A percentile compares a stretch with the other conserved stretches of the same genome.
These are phyloP conservation scores for Brassica balearica DNA, from an alignment of 441 rosid species.

Conservation along the genomic window DNA sequence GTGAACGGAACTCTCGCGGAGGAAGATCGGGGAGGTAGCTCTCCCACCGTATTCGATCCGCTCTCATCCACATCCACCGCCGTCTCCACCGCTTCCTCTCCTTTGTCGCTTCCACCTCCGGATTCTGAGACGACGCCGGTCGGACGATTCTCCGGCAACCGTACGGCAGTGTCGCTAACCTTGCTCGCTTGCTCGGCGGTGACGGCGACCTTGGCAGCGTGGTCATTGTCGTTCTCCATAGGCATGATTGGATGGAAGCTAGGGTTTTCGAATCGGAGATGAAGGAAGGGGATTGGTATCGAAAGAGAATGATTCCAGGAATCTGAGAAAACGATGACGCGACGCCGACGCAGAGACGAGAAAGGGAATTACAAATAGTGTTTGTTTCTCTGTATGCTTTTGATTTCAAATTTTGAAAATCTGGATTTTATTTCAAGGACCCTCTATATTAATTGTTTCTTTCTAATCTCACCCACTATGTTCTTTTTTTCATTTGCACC, in stretches of 20 bases:
- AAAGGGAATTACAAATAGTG: constrained; percentile 41
- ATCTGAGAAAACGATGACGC: constrained; percentile 42
- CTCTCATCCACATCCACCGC: constrained; percentile 41
- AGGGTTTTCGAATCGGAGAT: constrained; percentile 35
- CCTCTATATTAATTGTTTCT: constrained; percentile 13
- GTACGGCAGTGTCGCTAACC: constrained; percentile 37
- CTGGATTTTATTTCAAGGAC: neutral
- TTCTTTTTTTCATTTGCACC: neutral
- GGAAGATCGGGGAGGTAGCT: constrained; percentile 47
- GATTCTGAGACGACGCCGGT: constrained; percentile 27
- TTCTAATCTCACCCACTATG: constrained; percentile 30
- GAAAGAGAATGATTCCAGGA: constrained; percentile 42
- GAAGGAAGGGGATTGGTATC: constrained; percentile 30
- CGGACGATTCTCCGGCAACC: constrained; percentile 35
- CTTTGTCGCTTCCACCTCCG: constrained; percentile 34
- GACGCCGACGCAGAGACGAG: constrained; percentile 22
- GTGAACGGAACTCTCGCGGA: constrained; percentile 76
- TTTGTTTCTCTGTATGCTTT: constrained; percentile 34
- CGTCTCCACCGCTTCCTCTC: constrained; percentile 43
- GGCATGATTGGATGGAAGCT: constrained; percentile 38
- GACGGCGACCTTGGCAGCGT: constrained; percentile 39
- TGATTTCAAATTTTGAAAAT: constrained; percentile 41
- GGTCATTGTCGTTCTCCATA: constrained; percentile 47
- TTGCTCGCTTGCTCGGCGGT: constrained; percentile 43
- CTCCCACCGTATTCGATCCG: constrained; percentile 41